Evolutionary conservation across 176 grass and related monocot species (phyloP), one percentile per base, ranked within the genome.

Genomic region (Triticum urartu): DNA sequence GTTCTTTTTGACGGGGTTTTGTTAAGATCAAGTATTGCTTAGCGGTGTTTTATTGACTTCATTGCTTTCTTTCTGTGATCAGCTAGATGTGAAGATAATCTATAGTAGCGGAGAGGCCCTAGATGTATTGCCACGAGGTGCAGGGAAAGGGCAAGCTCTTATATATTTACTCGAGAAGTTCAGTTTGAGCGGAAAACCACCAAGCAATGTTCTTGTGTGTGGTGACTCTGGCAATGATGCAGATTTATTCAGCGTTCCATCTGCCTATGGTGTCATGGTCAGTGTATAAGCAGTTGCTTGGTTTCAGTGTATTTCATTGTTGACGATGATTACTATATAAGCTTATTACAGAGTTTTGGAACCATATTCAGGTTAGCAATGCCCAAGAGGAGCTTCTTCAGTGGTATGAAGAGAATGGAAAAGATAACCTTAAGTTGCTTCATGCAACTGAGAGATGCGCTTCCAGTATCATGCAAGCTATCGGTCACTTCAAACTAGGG

Each of bases 71-170:
- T 63, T 52, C 67, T 75, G 4, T 87, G 79, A 78, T 52, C 84
- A 98, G 95, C 72, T 95, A 82, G 84, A 98, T 92, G 96, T 95
- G 74, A 95, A 95, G 87, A 98, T 98, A 88, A 89, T 95, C 68
- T 95, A 95, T 79, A 98, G 91, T 43, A 91, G 86, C 26, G 93
- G 96, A 2, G 70, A 87, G 65, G 96, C 91, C 75, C 86, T 98
- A 20, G 96, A 98, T 77, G 82, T 95, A 64, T 81, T 98, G 80
- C 89, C 96, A 11, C 89, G 32, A 86, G 91, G 84, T 67, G 96
- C 96, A 13, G 93, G 96, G 56, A 98, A 98, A 88, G 96, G 96
- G 33, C 90, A 95, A 68, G 96, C 96, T 66, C 93, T 98, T 84
- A 45, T 88, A 35, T 98, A 98, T 83, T 84, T 95, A 86, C 85